These are phyloP conservation scores for Tetrahymena thermophila DNA, from an alignment of 73 alveolate species.

Conservation along the genomic window DNA sequence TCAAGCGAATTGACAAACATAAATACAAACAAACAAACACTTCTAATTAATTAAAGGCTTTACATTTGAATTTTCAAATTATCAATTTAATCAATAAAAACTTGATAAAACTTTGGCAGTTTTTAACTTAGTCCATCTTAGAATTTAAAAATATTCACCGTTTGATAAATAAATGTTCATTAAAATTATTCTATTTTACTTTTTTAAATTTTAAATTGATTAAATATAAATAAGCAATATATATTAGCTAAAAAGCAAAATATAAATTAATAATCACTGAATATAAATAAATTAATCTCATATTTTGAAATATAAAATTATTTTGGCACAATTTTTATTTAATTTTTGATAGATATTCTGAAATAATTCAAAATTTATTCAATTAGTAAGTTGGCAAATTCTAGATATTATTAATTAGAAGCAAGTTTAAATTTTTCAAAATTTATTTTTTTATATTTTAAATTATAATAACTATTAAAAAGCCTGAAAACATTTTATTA, in stretches of 20 bases:
- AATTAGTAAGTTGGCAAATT: neutral
- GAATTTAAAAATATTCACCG: no score
- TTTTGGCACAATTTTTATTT: neutral
- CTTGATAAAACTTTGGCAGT: neutral
- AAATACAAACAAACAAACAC: neutral
- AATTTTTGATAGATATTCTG: neutral
- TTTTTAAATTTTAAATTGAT: no score
- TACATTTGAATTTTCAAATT: neutral
- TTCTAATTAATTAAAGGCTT: neutral
- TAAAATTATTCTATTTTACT: no score
- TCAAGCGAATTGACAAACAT: no score
- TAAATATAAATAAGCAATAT: no score
- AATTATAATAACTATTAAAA: neutral
- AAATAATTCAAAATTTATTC: neutral
- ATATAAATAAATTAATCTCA: neutral
- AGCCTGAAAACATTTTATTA: slow-evolving; percentile 71
- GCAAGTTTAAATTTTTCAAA: no score
- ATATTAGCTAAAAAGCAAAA: neutral
- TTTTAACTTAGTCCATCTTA: no score
- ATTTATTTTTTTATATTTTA: no score
- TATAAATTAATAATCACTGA: neutral
- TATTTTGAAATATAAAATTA: neutral
- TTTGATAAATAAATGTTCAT: no score
- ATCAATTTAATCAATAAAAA: neutral
- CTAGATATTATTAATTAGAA: neutral